These are phyloP conservation scores for Teunomyces kruisii DNA, from an alignment of 805 yeast species.

Conservation along the genomic window DNA sequence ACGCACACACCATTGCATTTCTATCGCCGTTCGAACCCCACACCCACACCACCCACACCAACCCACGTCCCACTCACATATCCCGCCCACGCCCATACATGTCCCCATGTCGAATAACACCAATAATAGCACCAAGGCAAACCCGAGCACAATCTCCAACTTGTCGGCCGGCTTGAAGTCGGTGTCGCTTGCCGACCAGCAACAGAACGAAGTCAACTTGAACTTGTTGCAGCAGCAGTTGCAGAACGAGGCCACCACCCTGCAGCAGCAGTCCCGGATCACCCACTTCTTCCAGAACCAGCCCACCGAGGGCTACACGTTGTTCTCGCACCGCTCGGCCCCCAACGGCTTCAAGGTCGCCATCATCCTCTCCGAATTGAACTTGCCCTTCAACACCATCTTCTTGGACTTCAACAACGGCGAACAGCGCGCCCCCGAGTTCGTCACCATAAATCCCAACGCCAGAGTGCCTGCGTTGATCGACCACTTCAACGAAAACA, in stretches of 20 bases:
- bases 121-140: neutral
- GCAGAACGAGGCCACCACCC: constrained; percentile 40
- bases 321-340: constrained; percentile 81
- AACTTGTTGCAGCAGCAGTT: constrained; percentile 46
- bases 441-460: constrained; percentile 90
- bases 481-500: constrained; percentile 79
- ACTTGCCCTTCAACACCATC: constrained; percentile 74
- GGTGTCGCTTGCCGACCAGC: constrained; percentile 42
- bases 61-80: neutral
- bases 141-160: constrained; percentile 36
- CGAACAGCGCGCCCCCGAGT: constrained; percentile 92
- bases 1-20: neutral
- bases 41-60: neutral
- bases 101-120: constrained; percentile 1
- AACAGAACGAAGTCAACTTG: constrained; percentile 41
- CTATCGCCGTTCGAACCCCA: neutral
- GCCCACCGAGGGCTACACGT: constrained; percentile 79
- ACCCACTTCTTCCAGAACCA: constrained; percentile 71
- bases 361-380: constrained; percentile 80
- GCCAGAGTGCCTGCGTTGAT: constrained; percentile 94
- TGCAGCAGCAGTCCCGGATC: constrained; percentile 56
- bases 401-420: constrained; percentile 83
- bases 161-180: constrained; percentile 47
- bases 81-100: neutral
- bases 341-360: constrained; percentile 98